Evolutionary conservation across 2,329 filamentous ascomycete species (phyloP).

Genomic region (Paecilomyces niveus): DNA sequence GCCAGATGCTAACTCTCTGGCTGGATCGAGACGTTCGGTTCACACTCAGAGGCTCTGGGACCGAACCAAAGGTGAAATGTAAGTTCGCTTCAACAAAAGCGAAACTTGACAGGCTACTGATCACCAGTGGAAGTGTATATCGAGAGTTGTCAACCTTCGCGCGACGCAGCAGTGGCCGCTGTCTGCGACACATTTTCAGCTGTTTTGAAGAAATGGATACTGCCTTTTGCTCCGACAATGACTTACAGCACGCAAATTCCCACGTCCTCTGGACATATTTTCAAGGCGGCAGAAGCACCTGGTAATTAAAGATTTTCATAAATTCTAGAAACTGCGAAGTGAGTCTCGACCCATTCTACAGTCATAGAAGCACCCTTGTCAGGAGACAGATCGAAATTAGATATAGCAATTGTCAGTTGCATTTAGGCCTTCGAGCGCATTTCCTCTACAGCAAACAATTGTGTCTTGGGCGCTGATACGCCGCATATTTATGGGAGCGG

Average conservation of each 20-base stretch:
- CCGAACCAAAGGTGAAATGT: slow-evolving; percentile 61
- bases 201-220: slow-evolving; percentile 32
- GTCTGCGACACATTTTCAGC: slow-evolving; percentile 31
- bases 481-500: neutral
- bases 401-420: neutral
- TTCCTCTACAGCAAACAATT: neutral
- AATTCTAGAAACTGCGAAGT: neutral
- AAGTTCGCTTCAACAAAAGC: slow-evolving; percentile 13
- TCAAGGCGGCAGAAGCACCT: neutral
- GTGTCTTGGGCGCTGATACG: neutral
- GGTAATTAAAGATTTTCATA: neutral
- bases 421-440: neutral
- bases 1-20: slow-evolving; percentile 59
- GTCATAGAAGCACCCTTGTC: neutral
- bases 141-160: slow-evolving; percentile 31
- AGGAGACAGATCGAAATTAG: neutral
- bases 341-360: neutral
- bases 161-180: slow-evolving; percentile 25
- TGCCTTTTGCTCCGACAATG: slow-evolving; percentile 31
- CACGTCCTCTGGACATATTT: neutral
- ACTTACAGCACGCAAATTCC: slow-evolving; percentile 12
- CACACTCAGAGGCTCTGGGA: slow-evolving; percentile 55
- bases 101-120: slow-evolving; percentile 4
- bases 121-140: slow-evolving; percentile 29
- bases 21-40: slow-evolving; percentile 49